phyloP scores from a whole-genome alignment of 306 rosid genomes.

The Gynostemma pentaphyllum region DNA sequence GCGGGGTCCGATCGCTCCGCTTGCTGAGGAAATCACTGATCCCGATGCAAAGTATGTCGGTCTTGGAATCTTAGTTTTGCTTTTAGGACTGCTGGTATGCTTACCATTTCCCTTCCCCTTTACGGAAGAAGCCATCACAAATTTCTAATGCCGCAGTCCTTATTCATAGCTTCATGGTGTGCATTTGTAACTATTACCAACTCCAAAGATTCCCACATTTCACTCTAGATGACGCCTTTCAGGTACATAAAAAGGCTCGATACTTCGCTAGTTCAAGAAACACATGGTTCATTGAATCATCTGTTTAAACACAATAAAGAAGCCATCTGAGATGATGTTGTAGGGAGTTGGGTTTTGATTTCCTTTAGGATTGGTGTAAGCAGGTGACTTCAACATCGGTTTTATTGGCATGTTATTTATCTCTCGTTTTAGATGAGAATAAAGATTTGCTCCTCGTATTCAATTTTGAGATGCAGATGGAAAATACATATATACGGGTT shows the following conservation, averaged over 20 bases:
- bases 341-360: too few relatives aligned
- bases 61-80: constrained; percentile 63
- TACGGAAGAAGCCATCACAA: constrained; percentile 42
- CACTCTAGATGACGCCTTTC: not conserved
- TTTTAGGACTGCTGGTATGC: constrained; percentile 84
- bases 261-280: not conserved
- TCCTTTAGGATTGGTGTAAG: too few relatives aligned
- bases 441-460: too few relatives aligned
- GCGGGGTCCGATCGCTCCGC: constrained; percentile 95
- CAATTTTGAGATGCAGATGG: too few relatives aligned
- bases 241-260: not conserved
- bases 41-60: constrained; percentile 75
- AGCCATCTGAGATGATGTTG: too few relatives aligned
- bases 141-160: constrained; percentile 30
- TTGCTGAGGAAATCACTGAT: constrained; percentile 75
- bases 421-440: too few relatives aligned
- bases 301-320: not conserved
- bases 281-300: not conserved
- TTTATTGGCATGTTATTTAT: too few relatives aligned
- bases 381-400: too few relatives aligned
- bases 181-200: not conserved
- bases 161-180: not conserved
- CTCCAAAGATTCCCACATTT: not conserved
- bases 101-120: constrained; percentile 93
- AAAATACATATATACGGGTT: too few relatives aligned